Conservation (phyloP, 2,329 filamentous ascomycete genomes). For the Penicillium occitanis region DNA sequence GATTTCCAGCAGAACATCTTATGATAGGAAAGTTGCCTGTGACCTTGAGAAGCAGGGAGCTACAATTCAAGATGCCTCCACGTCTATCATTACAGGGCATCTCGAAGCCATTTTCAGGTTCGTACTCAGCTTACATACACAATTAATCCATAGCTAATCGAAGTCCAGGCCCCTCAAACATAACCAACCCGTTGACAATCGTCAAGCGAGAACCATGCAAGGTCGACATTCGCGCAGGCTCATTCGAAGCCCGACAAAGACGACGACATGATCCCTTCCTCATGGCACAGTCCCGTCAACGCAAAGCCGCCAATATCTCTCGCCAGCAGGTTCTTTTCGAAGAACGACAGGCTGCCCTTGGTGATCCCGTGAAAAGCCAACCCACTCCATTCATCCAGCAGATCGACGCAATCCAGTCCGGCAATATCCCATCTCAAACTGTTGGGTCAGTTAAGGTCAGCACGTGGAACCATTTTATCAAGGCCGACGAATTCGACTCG, state of each 20-base stretch:
- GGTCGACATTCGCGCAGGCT: slow-evolving; percentile 63
- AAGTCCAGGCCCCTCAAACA: slow-evolving; percentile 21
- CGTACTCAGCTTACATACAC: slow-evolving; percentile 28
- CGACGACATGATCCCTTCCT: slow-evolving; percentile 77
- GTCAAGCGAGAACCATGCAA: slow-evolving; percentile 55
- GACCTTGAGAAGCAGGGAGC: not conserved
- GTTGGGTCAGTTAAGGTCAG: slow-evolving; percentile 20
- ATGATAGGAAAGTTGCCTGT: not conserved
- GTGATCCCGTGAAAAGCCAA: slow-evolving; percentile 76
- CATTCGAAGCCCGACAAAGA: slow-evolving; percentile 63
- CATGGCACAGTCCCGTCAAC: slow-evolving; percentile 75
- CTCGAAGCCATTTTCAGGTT: slow-evolving; percentile 62
- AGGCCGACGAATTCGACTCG: slow-evolving; percentile 63
- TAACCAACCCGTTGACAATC: slow-evolving; percentile 46
- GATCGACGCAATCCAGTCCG: slow-evolving; percentile 60
- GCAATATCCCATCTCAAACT: slow-evolving; percentile 23
- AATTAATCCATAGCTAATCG: not conserved
- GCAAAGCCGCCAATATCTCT: slow-evolving; percentile 78
- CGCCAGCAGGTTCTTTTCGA: slow-evolving; percentile 68
- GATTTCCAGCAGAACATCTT: slow-evolving; percentile 30
- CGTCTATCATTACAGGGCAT: slow-evolving; percentile 63
- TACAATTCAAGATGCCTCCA: slow-evolving; percentile 60
- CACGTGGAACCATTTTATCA: slow-evolving; percentile 75
- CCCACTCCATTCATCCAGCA: slow-evolving; percentile 81
- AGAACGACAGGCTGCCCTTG: slow-evolving; percentile 64